Base-by-base conservation (phyloP, 257 asterid genomes). In the Solanum chilense region DNA sequence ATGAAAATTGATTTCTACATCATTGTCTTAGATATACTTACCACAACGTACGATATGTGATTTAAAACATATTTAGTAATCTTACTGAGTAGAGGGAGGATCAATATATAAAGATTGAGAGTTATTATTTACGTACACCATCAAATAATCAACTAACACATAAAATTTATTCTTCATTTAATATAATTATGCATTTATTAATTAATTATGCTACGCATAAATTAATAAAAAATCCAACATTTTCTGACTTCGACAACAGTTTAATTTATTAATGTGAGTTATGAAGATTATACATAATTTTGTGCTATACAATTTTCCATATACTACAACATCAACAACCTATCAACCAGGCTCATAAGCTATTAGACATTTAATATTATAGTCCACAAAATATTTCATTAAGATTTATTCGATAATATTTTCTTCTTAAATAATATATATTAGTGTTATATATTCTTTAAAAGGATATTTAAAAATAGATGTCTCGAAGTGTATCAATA, bases 41-140 rank as follows among this genome's bases (percentile, higher is more conserved):
- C 29, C 69, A 60, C 14, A 23, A 23, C 35, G 5, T 33, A 33
- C 29, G 27, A 23, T 60, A 0, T 21, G 1, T 21, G 29, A 23
- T 60, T 4, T 27, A 60, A 60, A 9, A 1, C 13, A 60, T 60
- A 10, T 60, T 1, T 49, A 15, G 0, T 60, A 60, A 10, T 14
- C 14, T 4, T 23, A 21, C 2, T 60, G 2, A 21, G 3, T 21
- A 29, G 1, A 60, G 6, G 16, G 0, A 25, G 4, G 1, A 64
- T 4, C 4, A 64, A 64, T n/a, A n/a, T 25, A 11, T 64, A 64
- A 0, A n/a, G 0, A 0, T 11, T 5, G 0, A 64, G 4, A 25
- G 1, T 10, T 64, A 64, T 56, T 56, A 64, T 64, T 25, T n/a
- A 5, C 12, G 11, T 64, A 64, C 9, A 9, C 33, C 8, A n/a